phyloP scores from a whole-genome alignment of 2,329 filamentous ascomycete genomes.

The Alternaria triticimaculans region DNA sequence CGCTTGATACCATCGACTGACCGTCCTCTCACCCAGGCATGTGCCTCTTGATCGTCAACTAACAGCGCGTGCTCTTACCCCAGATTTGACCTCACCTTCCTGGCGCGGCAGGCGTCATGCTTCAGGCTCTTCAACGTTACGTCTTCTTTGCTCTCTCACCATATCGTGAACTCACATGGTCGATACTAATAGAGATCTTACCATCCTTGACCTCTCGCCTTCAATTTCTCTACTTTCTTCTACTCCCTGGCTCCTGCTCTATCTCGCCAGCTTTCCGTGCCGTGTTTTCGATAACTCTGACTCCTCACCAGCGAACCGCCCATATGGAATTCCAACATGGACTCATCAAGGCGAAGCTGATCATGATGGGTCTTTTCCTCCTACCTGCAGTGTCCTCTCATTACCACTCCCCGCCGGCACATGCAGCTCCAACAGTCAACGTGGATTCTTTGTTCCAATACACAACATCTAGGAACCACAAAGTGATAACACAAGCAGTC shows the following conservation, averaged over 20 bases:
- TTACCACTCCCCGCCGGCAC: constrained; percentile 23
- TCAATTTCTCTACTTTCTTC: neutral
- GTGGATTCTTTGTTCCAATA: constrained; percentile 30
- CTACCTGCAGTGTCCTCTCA: constrained; percentile 7
- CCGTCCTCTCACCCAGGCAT: neutral
- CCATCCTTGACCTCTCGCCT: neutral
- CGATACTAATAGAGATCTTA: neutral
- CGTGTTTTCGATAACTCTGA: neutral
- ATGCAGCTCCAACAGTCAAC: constrained; percentile 19
- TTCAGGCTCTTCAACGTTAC: constrained; percentile 1
- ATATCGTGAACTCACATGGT: neutral
- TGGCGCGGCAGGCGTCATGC: constrained; percentile 5
- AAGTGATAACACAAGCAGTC: constrained; percentile 31
- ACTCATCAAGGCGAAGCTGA: neutral
- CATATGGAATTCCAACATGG: neutral
- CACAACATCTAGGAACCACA: constrained; percentile 29
- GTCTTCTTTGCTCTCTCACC: constrained; percentile 17
- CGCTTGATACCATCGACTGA: neutral
- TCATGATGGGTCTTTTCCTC: neutral
- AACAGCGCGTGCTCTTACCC: constrained; percentile 14
- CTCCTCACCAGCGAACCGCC: neutral
- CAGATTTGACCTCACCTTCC: constrained; percentile 23
- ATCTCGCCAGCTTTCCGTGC: neutral
- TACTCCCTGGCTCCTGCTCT: neutral
- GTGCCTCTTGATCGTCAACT: constrained; percentile 10